Conservation (phyloP, 495 filamentous ascomycete species). For the Daldinia loculata region DNA sequence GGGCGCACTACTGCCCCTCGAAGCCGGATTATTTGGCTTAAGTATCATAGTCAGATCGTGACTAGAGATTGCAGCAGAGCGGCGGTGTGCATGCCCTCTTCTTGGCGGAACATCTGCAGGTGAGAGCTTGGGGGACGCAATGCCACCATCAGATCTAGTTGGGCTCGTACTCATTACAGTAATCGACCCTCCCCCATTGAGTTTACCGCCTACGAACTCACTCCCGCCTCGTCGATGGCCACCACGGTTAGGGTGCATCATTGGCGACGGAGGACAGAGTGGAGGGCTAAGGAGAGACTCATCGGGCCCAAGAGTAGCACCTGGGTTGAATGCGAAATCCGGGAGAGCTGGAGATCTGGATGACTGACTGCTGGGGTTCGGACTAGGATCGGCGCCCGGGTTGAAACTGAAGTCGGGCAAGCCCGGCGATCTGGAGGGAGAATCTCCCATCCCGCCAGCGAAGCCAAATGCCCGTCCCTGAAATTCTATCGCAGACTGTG, state of each 20-base stretch:
- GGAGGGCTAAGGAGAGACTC: conserved; percentile 51
- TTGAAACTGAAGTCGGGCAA: conserved; percentile 74
- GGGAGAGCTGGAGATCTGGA: conserved; percentile 47
- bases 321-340: conserved; percentile 51
- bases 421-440: conserved; percentile 50
- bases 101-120: conserved; percentile 58
- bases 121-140: conserved; percentile 58
- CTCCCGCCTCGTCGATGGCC: conserved; percentile 76
- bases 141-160: conserved; percentile 66
- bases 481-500: conserved; percentile 57
- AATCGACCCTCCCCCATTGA: conserved; percentile 63
- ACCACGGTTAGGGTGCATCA: conserved; percentile 55
- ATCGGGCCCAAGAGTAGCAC: conserved; percentile 36
- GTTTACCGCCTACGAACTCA: conserved; percentile 81
- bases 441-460: conserved; percentile 28
- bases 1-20: conserved; percentile 71
- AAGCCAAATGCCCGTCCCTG: conserved; percentile 34
- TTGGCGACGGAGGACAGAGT: conserved; percentile 55
- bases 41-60: conserved; percentile 81
- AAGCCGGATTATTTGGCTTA: conserved; percentile 60
- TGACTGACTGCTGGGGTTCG: conserved; percentile 26
- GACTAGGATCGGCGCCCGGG: conserved; percentile 54
- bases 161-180: conserved; percentile 69
- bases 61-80: conserved; percentile 87
- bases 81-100: conserved; percentile 82